Conservation (phyloP, 345 rosid species). For the Sonneratia caseolaris region DNA sequence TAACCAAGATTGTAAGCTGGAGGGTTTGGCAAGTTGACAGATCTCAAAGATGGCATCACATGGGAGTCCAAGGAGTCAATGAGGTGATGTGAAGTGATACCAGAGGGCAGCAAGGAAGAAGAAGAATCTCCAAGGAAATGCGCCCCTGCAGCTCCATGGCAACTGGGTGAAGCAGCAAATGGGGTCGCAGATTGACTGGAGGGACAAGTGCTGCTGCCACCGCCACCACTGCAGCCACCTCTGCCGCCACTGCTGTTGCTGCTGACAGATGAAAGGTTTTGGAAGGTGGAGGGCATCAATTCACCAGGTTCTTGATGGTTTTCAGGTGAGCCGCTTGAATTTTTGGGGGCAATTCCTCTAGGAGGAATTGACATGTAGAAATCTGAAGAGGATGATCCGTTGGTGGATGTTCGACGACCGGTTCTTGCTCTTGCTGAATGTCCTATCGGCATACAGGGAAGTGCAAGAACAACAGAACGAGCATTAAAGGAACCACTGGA, state of each 20-base stretch:
- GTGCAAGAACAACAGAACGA: not conserved
- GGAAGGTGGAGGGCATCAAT: not conserved
- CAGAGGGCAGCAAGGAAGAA: not conserved
- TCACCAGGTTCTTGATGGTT: not conserved
- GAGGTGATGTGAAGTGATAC: not conserved
- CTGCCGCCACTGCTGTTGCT: not conserved
- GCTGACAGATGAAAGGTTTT: not conserved
- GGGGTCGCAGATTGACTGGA: not conserved
- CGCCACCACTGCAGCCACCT: too few relatives aligned
- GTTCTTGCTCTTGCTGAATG: not conserved
- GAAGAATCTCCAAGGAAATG: not conserved
- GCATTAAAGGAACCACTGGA: not conserved
- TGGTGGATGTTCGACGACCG: not conserved
- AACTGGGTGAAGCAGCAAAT: not conserved
- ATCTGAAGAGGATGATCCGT: not conserved
- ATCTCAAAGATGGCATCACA: not conserved
- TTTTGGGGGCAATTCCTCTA: not conserved
- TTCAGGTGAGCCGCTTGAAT: not conserved
- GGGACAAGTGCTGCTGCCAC: not conserved
- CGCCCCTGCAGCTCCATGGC: not conserved
- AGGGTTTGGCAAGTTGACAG: not conserved
- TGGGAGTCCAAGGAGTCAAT: not conserved
- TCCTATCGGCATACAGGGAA: not conserved
- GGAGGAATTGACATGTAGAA: not conserved
- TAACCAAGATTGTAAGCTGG: not conserved